Evolutionary conservation across 139 green algal species (phyloP), one percentile per base, ranked within the genome.

Genomic region (Edaphochlamys debaryana): DNA sequence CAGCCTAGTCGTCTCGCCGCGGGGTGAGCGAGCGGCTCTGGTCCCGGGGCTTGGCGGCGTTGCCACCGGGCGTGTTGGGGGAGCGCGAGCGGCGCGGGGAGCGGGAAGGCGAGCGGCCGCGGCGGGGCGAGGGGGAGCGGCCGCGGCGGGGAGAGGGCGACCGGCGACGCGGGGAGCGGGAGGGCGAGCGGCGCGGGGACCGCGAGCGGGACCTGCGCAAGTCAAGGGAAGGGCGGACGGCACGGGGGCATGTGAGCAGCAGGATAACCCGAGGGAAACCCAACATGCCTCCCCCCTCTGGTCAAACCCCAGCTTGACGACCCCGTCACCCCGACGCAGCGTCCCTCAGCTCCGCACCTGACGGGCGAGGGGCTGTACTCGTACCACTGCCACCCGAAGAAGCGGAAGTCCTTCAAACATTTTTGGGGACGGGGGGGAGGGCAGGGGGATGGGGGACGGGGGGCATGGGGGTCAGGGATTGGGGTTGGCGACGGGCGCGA

Each of bases 361-460:
- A n/a, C n/a, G 0, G 45, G 56, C 3, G 32, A 83, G 3, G 86
- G 87, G 22, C 80, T 83, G 37, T 86, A 54, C 63, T 92, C 89
- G 23, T 74, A 89, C 89, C 89, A 94, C 40, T 89, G 88, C 91
- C 90, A 94, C 36, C 79, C 88, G 71, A 94, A 92, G 40, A 92
- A 88, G n/a, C 87, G 70, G 63, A 93, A 93, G 58, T 94, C 85
- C 23, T 89, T n/a, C n/a, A n/a, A n/a, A n/a, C n/a, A n/a, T n/a
- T n/a, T n/a, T n/a, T n/a, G n/a, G n/a, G n/a, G n/a, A n/a, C n/a
- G n/a, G n/a, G n/a, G n/a, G n/a, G n/a, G n/a, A n/a, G n/a, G n/a
- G n/a, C n/a, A n/a, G n/a, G n/a, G n/a, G n/a, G n/a, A n/a, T n/a
- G n/a, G n/a, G n/a, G n/a, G n/a, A n/a, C n/a, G n/a, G n/a, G n/a